A percentile compares a stretch with the other conserved stretches of the same genome.
Evolutionary conservation across 306 rosid genomes (phyloP).

Genomic region (Rosa rugosa): DNA sequence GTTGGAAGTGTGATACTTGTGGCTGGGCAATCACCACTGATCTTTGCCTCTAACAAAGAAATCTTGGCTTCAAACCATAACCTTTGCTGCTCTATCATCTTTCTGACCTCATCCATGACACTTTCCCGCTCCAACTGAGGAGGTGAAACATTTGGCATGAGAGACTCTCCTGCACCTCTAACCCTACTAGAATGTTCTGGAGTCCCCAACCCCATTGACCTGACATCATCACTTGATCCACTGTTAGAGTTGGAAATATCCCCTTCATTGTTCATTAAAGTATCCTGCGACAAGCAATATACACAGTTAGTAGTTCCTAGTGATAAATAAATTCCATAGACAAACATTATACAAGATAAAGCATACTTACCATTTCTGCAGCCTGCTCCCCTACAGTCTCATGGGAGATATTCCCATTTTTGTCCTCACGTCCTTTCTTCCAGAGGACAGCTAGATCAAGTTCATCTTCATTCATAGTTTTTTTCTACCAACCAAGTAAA

Average conservation of each 20-base stretch:
- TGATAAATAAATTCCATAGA: background rate
- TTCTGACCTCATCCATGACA: conserved; percentile 12
- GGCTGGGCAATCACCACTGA: background rate
- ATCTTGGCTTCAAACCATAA: conserved; percentile 12
- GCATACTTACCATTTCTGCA: conserved; percentile 16
- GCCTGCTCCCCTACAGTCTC: conserved; percentile 11
- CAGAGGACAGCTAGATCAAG: conserved; percentile 4
- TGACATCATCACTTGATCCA: background rate
- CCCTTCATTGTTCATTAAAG: background rate
- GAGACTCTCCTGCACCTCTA: background rate
- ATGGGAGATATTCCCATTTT: background rate
- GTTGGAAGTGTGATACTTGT: conserved; percentile 1
- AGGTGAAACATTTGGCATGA: background rate
- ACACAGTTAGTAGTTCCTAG: background rate
- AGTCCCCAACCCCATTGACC: conserved; percentile 10
- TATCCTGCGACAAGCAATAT: background rate
- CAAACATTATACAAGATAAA: background rate
- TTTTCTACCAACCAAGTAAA: background rate
- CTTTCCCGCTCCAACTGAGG: background rate
- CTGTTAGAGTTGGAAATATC: background rate
- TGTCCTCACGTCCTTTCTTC: background rate
- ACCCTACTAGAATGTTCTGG: conserved; percentile 2
- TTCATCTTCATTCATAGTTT: conserved; percentile 6
- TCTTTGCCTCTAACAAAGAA: conserved; percentile 16
- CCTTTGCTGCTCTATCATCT: conserved; percentile 17